Conservation (phyloP, 495 filamentous ascomycete genomes). For the Annulohypoxylon stygium region DNA sequence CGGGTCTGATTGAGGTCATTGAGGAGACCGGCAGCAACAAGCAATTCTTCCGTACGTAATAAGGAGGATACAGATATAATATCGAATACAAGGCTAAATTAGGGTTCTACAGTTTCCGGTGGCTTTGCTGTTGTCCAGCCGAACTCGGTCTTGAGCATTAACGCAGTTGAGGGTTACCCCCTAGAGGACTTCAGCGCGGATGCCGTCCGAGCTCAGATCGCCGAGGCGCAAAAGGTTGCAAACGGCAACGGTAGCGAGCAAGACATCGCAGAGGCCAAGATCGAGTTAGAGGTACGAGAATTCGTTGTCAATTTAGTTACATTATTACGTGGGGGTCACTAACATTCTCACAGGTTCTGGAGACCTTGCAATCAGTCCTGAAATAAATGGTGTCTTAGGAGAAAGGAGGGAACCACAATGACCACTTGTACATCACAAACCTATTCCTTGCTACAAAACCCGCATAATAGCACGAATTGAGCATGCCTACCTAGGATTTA, state of each 20-base stretch:
- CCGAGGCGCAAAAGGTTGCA: conserved; percentile 95
- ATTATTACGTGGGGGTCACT: conserved; percentile 17
- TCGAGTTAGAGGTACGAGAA: conserved; percentile 91
- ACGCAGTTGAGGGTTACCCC: conserved; percentile 93
- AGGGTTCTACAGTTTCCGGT: conserved; percentile 78
- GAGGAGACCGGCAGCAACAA: conserved; percentile 93
- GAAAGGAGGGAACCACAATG: conserved; percentile 35
- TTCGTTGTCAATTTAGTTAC: background rate
- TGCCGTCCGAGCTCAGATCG: conserved; percentile 80
- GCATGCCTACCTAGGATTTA: conserved; percentile 35
- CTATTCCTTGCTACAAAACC: conserved; percentile 40
- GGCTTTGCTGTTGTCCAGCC: conserved; percentile 98
- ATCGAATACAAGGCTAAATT: conserved; percentile 32
- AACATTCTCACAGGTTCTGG: conserved; percentile 69
- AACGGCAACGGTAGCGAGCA: conserved; percentile 92
- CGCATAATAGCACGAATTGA: conserved; percentile 45
- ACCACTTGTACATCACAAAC: conserved; percentile 52
- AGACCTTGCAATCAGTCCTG: conserved; percentile 79
- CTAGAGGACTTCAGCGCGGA: conserved; percentile 96
- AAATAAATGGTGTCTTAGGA: conserved; percentile 67
- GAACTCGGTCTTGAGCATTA: conserved; percentile 94
- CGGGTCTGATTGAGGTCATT: conserved; percentile 92
- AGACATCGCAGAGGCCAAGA: conserved; percentile 97
- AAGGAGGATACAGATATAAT: conserved; percentile 9
- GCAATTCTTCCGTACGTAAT: conserved; percentile 93